A percentile compares a stretch with the other conserved stretches of the same genome.
These are phyloP conservation scores for Verticillium dahliae DNA, from an alignment of 2,329 filamentous ascomycete species.

Conservation along the genomic window DNA sequence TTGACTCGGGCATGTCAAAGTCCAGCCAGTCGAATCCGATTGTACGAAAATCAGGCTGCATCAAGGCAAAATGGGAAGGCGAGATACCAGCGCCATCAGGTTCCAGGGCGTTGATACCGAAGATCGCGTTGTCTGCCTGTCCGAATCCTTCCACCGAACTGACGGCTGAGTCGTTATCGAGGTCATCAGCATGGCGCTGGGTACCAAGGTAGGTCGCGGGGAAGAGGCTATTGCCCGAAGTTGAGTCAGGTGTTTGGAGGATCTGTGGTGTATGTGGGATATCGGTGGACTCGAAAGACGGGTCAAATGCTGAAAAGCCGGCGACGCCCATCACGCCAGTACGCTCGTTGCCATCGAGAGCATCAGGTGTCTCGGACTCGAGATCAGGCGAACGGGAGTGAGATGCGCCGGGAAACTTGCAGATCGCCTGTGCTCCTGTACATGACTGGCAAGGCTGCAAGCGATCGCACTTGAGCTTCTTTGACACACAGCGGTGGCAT, in stretches of 20 bases:
- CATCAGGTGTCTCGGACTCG: background rate
- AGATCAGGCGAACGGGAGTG: background rate
- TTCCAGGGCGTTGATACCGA: background rate
- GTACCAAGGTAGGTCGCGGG: background rate
- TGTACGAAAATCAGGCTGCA: slow-evolving; percentile 10
- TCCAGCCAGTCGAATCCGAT: slow-evolving; percentile 15
- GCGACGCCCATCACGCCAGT: background rate
- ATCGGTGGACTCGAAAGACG: background rate
- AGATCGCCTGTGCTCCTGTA: slow-evolving; percentile 6
- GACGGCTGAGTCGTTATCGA: background rate
- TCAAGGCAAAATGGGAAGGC: background rate
- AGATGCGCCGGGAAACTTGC: slow-evolving; percentile 6
- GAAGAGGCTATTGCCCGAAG: background rate
- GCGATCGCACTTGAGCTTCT: slow-evolving; percentile 19
- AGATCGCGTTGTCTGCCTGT: background rate
- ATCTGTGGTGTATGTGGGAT: background rate
- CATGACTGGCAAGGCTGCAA: slow-evolving; percentile 16
- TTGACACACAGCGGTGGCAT: slow-evolving; percentile 19
- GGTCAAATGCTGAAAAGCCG: background rate
- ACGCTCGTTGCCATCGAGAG: background rate
- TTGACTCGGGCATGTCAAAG: slow-evolving; percentile 11
- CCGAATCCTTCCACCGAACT: background rate
- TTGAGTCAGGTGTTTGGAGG: background rate
- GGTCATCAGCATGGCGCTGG: background rate
- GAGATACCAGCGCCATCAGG: background rate